phyloP scores from a whole-genome alignment of 2,329 filamentous ascomycete genomes.

The Xylariales sp. region DNA sequence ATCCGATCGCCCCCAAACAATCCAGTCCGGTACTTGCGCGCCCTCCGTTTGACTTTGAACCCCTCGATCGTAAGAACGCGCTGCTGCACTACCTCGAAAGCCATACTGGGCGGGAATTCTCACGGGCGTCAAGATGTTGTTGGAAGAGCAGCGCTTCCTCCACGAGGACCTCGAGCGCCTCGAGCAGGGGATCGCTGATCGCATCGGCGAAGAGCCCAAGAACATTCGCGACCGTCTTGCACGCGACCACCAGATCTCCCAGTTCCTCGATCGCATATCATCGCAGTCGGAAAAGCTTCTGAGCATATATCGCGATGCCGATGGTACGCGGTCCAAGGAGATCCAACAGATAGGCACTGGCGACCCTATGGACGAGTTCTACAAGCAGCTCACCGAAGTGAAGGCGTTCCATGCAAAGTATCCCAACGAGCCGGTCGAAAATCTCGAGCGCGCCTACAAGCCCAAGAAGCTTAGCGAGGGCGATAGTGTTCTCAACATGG shows the following conservation, averaged over 20 bases:
- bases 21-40: background rate
- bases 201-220: slow-evolving; percentile 81
- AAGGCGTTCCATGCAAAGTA: slow-evolving; percentile 88
- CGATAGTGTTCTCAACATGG: slow-evolving; percentile 60
- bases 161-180: slow-evolving; percentile 96
- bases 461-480: slow-evolving; percentile 59
- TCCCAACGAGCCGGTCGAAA: slow-evolving; percentile 91
- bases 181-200: slow-evolving; percentile 89
- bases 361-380: slow-evolving; percentile 87
- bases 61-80: background rate
- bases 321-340: slow-evolving; percentile 69
- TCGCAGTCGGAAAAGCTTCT: slow-evolving; percentile 77
- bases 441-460: slow-evolving; percentile 89
- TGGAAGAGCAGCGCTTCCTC: slow-evolving; percentile 90
- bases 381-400: slow-evolving; percentile 75
- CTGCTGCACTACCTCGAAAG: background rate
- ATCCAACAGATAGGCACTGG: slow-evolving; percentile 79
- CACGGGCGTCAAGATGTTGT: slow-evolving; percentile 58
- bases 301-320: slow-evolving; percentile 77
- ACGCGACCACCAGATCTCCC: slow-evolving; percentile 85
- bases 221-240: slow-evolving; percentile 85
- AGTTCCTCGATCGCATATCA: slow-evolving; percentile 84
- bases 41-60: background rate
- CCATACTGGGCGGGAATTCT: no score
- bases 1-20: background rate